Evolutionary conservation across 2,329 filamentous ascomycete genomes (phyloP), one percentile per base, ranked within the genome.

Genomic region (Fusarium verrucosum): DNA sequence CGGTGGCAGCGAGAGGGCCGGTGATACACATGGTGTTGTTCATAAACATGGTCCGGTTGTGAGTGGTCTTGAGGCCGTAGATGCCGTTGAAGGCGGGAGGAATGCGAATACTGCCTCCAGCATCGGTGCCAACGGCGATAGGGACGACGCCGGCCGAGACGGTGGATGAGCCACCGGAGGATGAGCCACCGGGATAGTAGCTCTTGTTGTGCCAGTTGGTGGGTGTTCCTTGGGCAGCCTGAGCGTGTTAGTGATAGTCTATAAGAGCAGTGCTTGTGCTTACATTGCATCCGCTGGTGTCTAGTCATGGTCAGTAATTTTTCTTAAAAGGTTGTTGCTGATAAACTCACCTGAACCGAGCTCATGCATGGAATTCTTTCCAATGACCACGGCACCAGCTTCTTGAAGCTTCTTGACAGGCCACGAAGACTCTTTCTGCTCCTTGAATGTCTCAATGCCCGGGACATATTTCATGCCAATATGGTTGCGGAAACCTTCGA

Each of bases 131-230:
- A 23, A 94, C 80, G 2, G 87, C 85, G 61, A 92, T 87, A n/a
- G 92, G 91, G 4, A 94, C 82, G 22, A 95, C 77, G 3, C 92
- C 92, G 9, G 86, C 84, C 19, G 84, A 84, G 23, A 94, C 82
- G 13, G 87, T 85, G 50, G 92, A 94, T 1, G 83, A 91, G 4
- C 85, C 89, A 4, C 92, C 92, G 4, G 91, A 91, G 0, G 92
- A 93, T 0, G 91, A 94, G 25, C 92, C 92, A 43, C 92, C 92
- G 6, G 90, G 87, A 74, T 93, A 96, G 80, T 93, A 95, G 4
- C 82, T 76, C 17, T 82, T 80, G 76, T 94, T 94, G 75, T 91
- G 86, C 66, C 91, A 92, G 76, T 96, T 95, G 17, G 86, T 82
- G 0, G 92, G 90, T 0, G 91, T 92, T 33, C 92, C 92, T 72